phyloP scores from a whole-genome alignment of 495 filamentous ascomycete species.

The Pyrenula massariospora region DNA sequence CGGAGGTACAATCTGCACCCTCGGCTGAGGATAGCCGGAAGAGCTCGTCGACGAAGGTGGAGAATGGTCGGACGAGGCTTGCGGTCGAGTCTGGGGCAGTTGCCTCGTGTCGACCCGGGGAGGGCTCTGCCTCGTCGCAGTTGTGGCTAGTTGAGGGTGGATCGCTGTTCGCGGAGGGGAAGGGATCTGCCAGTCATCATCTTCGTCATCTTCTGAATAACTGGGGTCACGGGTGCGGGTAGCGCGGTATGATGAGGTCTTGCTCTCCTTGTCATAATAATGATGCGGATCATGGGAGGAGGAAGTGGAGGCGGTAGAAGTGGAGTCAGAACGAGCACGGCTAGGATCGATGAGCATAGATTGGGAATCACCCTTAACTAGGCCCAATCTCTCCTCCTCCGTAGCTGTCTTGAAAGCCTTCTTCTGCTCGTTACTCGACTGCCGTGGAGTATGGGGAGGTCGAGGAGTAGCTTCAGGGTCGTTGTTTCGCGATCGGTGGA shows the following conservation, averaged over 20 bases:
- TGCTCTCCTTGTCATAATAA: neutral
- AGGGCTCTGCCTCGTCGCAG: neutral
- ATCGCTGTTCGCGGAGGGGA: neutral
- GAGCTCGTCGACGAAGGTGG: neutral
- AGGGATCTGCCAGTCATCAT: neutral
- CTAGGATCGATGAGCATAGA: neutral
- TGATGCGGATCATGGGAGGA: neutral
- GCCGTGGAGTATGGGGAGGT: constrained; percentile 24
- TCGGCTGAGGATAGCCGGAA: neutral
- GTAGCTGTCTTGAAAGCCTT: constrained; percentile 41
- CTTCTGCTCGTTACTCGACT: constrained; percentile 25
- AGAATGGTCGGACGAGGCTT: neutral
- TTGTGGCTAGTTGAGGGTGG: neutral
- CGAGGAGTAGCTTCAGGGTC: constrained; percentile 20
- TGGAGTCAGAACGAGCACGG: neutral
- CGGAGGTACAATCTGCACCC: neutral
- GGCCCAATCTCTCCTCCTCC: constrained; percentile 79
- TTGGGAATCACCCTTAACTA: constrained; percentile 64
- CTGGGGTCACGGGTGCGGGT: neutral
- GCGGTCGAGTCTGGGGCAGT: neutral
- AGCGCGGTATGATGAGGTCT: neutral
- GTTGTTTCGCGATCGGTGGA: constrained; percentile 35
- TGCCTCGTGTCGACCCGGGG: neutral
- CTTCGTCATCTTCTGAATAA: neutral
- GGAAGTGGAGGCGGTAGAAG: neutral